Base-by-base conservation (phyloP, 805 yeast genomes). In the Candida golubevii region DNA sequence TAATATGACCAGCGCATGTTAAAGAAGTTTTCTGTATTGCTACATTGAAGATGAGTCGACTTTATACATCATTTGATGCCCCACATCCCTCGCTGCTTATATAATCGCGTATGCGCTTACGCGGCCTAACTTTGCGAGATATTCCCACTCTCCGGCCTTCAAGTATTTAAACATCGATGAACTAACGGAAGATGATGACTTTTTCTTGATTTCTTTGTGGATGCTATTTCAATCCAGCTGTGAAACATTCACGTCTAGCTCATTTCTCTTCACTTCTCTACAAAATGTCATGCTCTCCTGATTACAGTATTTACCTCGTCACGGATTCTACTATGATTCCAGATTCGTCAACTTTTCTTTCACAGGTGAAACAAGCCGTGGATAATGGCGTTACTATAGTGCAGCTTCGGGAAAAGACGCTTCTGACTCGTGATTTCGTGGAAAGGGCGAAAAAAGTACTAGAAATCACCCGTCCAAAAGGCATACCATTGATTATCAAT, bases 301-400 rank as follows among this genome's bases (percentile, higher is more conserved):
- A 42, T 12, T 45, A 45, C 50, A 68, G 85, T 0, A 60, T 86
- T 4, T 88, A 88, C 55, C 65, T 88, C 48, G 96, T 88, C 26
- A 88, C 96, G 1, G 89, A 87, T 61, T 77, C 88, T 26, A 74
- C 80, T 13, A 77, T 86, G 80, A 66, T 87, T 23, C 95, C 96
- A 0, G 70, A 68, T 15, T 77, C 78, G 11, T 56, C 67, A 30
- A 69, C 78, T 2, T 74, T 88, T 39, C 59, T 74, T 26, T 73
- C 74, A 1, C 95, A 83, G 55, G 88, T 88, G 5, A 69, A 74
- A 50, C 70, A 64, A 23, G 79, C 95, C 0, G 67, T 88, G 30
- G 64, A 72, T 6, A 80, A 79, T 42, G 97, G 97, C 3, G 90
- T 79, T 6, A 87, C 95, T 0, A 53, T 88, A 12, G 83, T 89